These are phyloP conservation scores for Lepidium aucheri DNA, from an alignment of 345 rosid genomes.

Conservation along the genomic window DNA sequence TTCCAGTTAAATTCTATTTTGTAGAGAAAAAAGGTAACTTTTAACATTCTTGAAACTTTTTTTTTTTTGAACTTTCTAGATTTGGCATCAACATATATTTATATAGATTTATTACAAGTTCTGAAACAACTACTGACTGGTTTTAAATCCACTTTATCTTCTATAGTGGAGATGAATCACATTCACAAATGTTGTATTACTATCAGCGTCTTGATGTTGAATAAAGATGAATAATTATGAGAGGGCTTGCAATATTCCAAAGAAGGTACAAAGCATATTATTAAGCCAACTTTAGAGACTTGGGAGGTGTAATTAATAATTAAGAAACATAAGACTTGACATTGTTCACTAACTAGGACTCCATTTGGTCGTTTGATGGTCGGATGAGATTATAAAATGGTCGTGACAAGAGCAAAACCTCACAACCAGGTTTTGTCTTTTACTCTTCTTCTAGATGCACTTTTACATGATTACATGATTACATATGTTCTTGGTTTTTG, in stretches of 20 bases:
- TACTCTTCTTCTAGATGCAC: not conserved
- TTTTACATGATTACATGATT: no score
- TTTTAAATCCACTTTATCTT: slow-evolving; percentile 15
- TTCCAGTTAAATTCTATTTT: no score
- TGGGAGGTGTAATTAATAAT: slow-evolving; percentile 25
- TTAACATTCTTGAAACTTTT: no score
- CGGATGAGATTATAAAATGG: no score
- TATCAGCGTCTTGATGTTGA: slow-evolving; percentile 3
- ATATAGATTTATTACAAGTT: not conserved
- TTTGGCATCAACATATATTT: not conserved
- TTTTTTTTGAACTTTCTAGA: no score
- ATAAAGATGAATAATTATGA: slow-evolving; percentile 15
- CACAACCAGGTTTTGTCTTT: no score
- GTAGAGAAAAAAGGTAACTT: no score
- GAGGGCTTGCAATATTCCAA: slow-evolving; percentile 18
- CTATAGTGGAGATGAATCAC: not conserved
- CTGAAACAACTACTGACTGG: not conserved
- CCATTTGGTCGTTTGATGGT: no score
- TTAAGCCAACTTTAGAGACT: slow-evolving; percentile 30
- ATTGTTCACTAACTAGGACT: not conserved
- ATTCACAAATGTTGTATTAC: not conserved
- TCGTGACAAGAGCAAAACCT: no score
- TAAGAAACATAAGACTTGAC: slow-evolving; percentile 21
- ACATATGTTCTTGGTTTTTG: no score
- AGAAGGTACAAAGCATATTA: slow-evolving; percentile 9